These are phyloP conservation scores for Hippophae gyantsensis DNA, from an alignment of 306 rosid species.

Conservation along the genomic window DNA sequence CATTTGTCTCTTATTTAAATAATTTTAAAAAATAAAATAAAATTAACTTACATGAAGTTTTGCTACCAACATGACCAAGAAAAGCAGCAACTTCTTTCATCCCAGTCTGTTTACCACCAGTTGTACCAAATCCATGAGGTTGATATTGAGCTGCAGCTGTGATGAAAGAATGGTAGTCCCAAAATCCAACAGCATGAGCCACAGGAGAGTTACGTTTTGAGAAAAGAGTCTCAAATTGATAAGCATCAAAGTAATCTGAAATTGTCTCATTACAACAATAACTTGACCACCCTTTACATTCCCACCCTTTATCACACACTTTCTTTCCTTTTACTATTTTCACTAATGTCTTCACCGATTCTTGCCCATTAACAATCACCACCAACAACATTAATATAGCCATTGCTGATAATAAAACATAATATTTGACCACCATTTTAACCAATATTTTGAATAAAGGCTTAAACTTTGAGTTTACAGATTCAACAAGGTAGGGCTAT, in stretches of 20 bases:
- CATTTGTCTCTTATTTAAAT: too few relatives aligned
- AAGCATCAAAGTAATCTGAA: constrained; percentile 60
- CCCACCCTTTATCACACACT: constrained; percentile 79
- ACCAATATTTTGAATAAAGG: not conserved
- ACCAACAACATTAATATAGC: constrained; percentile 14
- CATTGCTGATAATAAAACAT: constrained; percentile 24
- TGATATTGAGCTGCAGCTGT: constrained; percentile 56
- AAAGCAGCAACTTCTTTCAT: constrained; percentile 87
- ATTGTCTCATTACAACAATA: constrained; percentile 75
- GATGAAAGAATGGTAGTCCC: constrained; percentile 83
- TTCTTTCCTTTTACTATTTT: constrained; percentile 69
- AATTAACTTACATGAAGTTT: constrained; percentile 56
- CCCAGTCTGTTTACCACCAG: constrained; percentile 54
- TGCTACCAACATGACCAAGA: constrained; percentile 79
- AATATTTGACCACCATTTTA: constrained; percentile 43
- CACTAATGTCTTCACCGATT: constrained; percentile 43
- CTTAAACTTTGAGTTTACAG: not conserved
- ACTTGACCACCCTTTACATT: constrained; percentile 62
- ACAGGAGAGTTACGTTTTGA: constrained; percentile 69
- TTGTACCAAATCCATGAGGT: constrained; percentile 83
- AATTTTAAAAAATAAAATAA: too few relatives aligned
- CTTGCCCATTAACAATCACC: constrained; percentile 9
- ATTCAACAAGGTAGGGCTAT: constrained; percentile 14
- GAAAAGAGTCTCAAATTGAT: constrained; percentile 80
- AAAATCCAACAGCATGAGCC: constrained; percentile 77